These are phyloP conservation scores for Tremellales sp. DNA, from an alignment of 1,284 basidiomycete species.

Conservation along the genomic window DNA sequence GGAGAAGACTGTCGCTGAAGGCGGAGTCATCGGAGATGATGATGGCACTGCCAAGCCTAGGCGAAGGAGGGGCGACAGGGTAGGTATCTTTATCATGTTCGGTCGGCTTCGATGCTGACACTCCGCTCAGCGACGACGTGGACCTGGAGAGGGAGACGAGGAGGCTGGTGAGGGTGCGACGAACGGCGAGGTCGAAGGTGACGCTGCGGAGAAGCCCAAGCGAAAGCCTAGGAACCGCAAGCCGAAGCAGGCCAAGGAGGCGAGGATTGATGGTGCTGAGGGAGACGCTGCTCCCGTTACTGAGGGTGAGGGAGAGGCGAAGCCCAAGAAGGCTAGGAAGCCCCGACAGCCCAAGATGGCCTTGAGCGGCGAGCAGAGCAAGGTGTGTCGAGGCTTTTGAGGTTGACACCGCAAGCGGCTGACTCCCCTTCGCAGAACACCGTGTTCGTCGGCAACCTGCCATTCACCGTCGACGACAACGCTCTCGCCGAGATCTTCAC, in stretches of 20 bases:
- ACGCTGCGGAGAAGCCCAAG: slow-evolving; percentile 13
- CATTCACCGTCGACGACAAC: slow-evolving; percentile 81
- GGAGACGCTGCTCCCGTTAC: slow-evolving; percentile 34
- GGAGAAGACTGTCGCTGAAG: slow-evolving; percentile 31
- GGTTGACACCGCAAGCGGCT: background rate
- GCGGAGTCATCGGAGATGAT: slow-evolving; percentile 44
- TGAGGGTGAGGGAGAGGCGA: slow-evolving; percentile 31
- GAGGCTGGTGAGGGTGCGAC: slow-evolving; percentile 23
- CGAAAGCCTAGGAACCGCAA: slow-evolving; percentile 24
- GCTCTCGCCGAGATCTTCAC: slow-evolving; percentile 72
- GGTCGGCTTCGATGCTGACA: background rate
- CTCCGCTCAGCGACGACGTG: slow-evolving; percentile 36
- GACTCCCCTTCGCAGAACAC: slow-evolving; percentile 68
- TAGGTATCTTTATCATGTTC: slow-evolving; percentile 3
- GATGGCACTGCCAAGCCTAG: slow-evolving; percentile 29
- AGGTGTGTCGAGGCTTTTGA: slow-evolving; percentile 25
- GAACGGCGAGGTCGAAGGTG: slow-evolving; percentile 6
- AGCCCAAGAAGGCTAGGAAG: slow-evolving; percentile 35
- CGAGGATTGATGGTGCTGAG: slow-evolving; percentile 36
- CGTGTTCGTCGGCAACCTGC: slow-evolving; percentile 91
- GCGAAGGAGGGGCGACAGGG: slow-evolving; percentile 40
- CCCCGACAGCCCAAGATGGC: slow-evolving; percentile 36
- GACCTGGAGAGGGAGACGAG: slow-evolving; percentile 40
- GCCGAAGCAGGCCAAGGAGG: slow-evolving; percentile 37
- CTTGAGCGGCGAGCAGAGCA: slow-evolving; percentile 60